These are phyloP conservation scores for Ambrosia artemisiifolia DNA, from an alignment of 129 eudicot genomes.

Conservation along the genomic window DNA sequence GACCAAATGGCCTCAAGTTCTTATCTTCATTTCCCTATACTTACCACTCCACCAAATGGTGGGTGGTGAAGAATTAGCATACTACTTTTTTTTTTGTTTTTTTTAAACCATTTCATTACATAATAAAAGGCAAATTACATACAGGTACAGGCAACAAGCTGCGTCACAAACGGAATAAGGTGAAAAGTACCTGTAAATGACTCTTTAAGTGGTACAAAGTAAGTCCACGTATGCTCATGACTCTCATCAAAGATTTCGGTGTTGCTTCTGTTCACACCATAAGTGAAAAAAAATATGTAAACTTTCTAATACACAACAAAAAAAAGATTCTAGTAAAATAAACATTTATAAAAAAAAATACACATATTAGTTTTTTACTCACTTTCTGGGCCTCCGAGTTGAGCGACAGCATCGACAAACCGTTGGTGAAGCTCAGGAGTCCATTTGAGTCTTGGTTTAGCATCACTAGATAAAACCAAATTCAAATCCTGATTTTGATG, in stretches of 20 bases:
- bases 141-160: too few relatives aligned
- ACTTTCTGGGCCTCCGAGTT: constrained; percentile 97
- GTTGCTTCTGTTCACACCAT: constrained; percentile 66
- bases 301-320: constrained; percentile 10
- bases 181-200: constrained; percentile 70
- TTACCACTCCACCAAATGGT: too few relatives aligned
- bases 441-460: constrained; percentile 95
- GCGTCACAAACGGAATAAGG: background rate
- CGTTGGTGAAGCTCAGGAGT: constrained; percentile 76
- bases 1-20: too few relatives aligned
- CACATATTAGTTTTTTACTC: constrained; percentile 22
- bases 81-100: too few relatives aligned
- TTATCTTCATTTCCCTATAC: too few relatives aligned
- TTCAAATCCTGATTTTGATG: constrained; percentile 54
- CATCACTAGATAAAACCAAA: constrained; percentile 82
- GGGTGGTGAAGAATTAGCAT: too few relatives aligned
- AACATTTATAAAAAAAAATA: background rate
- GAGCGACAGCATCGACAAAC: constrained; percentile 66
- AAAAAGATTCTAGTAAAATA: constrained; percentile 6
- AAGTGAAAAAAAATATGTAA: constrained; percentile 7
- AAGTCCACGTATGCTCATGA: constrained; percentile 88
- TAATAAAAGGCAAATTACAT: too few relatives aligned
- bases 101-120: too few relatives aligned
- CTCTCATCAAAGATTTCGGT: constrained; percentile 82
- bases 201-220: constrained; percentile 95